A percentile compares a stretch with the other conserved stretches of the same genome.
Evolutionary conservation across 208 protist genomes (phyloP).

Genomic region (Crithidia bombi): DNA sequence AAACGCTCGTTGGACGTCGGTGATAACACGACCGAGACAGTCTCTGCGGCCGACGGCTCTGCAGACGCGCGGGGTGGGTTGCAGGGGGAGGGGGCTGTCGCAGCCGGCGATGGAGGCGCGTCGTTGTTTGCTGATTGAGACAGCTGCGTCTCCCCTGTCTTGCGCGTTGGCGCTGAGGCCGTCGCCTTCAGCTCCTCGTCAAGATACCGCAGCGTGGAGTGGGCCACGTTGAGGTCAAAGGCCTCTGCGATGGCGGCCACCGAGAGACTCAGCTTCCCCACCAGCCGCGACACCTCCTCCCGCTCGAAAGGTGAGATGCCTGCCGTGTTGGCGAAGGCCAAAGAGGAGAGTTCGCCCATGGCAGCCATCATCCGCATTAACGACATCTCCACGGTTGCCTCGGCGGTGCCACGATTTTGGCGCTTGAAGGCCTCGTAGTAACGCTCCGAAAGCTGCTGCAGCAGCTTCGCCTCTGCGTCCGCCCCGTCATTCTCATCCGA

Average conservation of each 20-base stretch:
- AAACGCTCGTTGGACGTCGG: conserved; percentile 54
- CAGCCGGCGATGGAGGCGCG: neutral
- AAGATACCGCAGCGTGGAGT: conserved; percentile 52
- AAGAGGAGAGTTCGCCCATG: conserved; percentile 69
- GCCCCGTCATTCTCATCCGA: conserved; percentile 1
- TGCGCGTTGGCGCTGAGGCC: neutral
- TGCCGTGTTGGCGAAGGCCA: conserved; percentile 51
- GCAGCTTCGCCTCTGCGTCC: conserved; percentile 22
- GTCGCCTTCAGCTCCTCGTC: conserved; percentile 37
- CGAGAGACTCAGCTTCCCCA: conserved; percentile 67
- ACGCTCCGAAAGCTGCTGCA: conserved; percentile 59
- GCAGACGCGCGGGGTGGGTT: neutral
- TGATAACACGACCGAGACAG: conserved; percentile 22
- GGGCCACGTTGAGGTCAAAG: conserved; percentile 61
- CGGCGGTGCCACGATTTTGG: conserved; percentile 34
- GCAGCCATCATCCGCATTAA: conserved; percentile 81
- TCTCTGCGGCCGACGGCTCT: neutral
- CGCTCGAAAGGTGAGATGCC: conserved; percentile 75
- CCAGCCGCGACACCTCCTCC: conserved; percentile 54
- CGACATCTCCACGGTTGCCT: conserved; percentile 46
- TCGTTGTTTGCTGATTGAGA: neutral
- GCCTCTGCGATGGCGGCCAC: conserved; percentile 61
- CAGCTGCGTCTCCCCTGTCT: neutral
- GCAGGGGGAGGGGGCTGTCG: neutral
- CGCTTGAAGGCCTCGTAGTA: conserved; percentile 50